These are phyloP conservation scores for Flaveria ramosissima DNA, from an alignment of 129 eudicot genomes.

Conservation along the genomic window DNA sequence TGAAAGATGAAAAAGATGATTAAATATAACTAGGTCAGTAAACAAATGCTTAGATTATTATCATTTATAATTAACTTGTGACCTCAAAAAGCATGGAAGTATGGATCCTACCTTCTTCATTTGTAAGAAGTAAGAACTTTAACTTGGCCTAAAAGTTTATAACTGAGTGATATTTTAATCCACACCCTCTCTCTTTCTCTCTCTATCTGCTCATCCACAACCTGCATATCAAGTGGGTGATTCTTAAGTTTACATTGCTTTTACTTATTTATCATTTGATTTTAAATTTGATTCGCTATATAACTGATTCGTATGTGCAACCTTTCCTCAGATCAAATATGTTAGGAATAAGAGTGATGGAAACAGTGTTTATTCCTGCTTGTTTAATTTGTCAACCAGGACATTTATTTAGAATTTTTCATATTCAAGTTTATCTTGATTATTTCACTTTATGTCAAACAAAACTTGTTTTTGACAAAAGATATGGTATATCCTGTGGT, in stretches of 20 bases:
- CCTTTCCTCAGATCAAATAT: neutral
- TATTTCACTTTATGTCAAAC: neutral
- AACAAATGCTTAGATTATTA: no score
- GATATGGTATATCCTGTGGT: neutral
- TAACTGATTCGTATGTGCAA: neutral
- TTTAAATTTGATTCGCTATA: slow-evolving; percentile 17
- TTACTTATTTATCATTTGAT: slow-evolving; percentile 2
- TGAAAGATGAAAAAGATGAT: no score
- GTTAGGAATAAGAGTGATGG: slow-evolving; percentile 1
- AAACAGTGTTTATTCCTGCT: slow-evolving; percentile 18
- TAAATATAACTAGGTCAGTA: no score
- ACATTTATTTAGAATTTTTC: neutral
- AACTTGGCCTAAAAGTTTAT: no score
- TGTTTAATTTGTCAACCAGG: slow-evolving; percentile 18
- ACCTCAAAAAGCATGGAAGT: no score
- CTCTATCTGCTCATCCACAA: neutral
- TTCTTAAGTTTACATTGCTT: neutral
- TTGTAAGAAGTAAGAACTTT: no score
- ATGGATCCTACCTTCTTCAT: no score
- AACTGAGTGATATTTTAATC: no score
- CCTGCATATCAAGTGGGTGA: neutral
- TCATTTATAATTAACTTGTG: no score
- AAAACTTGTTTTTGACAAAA: neutral
- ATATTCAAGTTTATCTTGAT: slow-evolving; percentile 4
- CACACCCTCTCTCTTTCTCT: no score